Evolutionary conservation across 768 basidiomycete genomes (phyloP).

Genomic region (Imleria badia): DNA sequence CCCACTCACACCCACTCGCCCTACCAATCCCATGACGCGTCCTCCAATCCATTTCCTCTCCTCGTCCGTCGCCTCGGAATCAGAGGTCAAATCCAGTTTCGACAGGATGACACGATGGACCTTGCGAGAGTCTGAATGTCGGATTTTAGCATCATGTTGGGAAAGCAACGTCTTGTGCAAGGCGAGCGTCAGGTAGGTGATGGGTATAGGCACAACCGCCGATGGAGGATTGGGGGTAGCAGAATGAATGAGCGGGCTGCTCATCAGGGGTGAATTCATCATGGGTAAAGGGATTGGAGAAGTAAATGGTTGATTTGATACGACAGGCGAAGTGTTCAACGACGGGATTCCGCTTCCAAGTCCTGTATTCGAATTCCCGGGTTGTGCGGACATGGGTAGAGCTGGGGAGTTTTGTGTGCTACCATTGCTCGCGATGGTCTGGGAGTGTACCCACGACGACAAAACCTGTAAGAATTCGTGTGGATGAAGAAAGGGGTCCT

Average conservation of each 20-base stretch:
- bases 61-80: constrained; percentile 33
- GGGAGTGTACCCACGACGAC: constrained; percentile 26
- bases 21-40: constrained; percentile 40
- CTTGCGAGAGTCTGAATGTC: constrained; percentile 52
- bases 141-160: constrained; percentile 29
- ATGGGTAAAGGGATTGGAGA: neutral
- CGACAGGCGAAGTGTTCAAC: constrained; percentile 19
- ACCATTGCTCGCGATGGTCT: constrained; percentile 11
- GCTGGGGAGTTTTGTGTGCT: constrained; percentile 31
- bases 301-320: constrained; percentile 7
- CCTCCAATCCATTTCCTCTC: constrained; percentile 32
- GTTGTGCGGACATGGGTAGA: constrained; percentile 23
- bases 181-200: constrained; percentile 26
- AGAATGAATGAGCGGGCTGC: constrained; percentile 3
- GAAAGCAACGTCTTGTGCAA: constrained; percentile 22
- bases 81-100: constrained; percentile 47
- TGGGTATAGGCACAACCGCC: neutral
- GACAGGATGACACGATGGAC: constrained; percentile 62
- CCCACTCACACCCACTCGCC: constrained; percentile 33
- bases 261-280: constrained; percentile 8
- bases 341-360: constrained; percentile 14
- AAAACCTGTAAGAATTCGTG: constrained; percentile 54
- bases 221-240: constrained; percentile 14
- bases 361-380: constrained; percentile 13
- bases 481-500: constrained; percentile 79